Evolutionary conservation across 345 rosid genomes (phyloP).

Genomic region (Psidium guajava): DNA sequence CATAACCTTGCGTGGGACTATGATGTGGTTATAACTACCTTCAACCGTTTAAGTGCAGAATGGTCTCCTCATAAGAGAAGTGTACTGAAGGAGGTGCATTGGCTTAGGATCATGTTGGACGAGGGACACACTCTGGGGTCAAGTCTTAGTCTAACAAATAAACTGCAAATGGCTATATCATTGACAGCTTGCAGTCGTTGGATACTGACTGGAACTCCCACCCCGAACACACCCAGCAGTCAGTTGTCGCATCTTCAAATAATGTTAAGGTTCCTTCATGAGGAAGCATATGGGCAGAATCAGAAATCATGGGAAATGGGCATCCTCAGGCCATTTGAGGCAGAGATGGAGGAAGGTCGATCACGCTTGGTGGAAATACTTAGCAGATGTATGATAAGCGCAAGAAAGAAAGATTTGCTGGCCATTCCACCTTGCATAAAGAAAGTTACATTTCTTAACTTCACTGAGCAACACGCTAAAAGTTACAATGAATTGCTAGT

Average conservation of each 20-base stretch:
- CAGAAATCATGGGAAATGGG: constrained; percentile 87
- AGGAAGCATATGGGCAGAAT: constrained; percentile 76
- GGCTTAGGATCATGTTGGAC: constrained; percentile 88
- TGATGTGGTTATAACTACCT: constrained; percentile 88
- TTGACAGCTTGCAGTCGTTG: constrained; percentile 74
- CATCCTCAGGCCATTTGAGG: constrained; percentile 85
- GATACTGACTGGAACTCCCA: constrained; percentile 95
- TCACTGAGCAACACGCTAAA: constrained; percentile 71
- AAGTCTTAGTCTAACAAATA: constrained; percentile 84
- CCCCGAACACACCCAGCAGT: constrained; percentile 79
- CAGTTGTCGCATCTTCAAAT: constrained; percentile 84
- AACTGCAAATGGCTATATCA: constrained; percentile 92
- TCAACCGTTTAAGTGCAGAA: constrained; percentile 89
- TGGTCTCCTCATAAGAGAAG: constrained; percentile 78
- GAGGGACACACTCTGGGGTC: constrained; percentile 99
- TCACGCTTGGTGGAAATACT: constrained; percentile 63
- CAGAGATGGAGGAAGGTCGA: constrained; percentile 86
- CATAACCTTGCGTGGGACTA: constrained; percentile 96
- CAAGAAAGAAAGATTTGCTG: constrained; percentile 79
- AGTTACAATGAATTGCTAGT: constrained; percentile 92
- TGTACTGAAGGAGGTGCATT: constrained; percentile 87
- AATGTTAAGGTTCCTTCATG: constrained; percentile 87
- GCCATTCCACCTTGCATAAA: constrained; percentile 92
- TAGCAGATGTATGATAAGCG: constrained; percentile 83
- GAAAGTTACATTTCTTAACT: constrained; percentile 61